Base-by-base conservation (phyloP, 2,329 filamentous ascomycete species). In the Mycosphaerella sp. region DNA sequence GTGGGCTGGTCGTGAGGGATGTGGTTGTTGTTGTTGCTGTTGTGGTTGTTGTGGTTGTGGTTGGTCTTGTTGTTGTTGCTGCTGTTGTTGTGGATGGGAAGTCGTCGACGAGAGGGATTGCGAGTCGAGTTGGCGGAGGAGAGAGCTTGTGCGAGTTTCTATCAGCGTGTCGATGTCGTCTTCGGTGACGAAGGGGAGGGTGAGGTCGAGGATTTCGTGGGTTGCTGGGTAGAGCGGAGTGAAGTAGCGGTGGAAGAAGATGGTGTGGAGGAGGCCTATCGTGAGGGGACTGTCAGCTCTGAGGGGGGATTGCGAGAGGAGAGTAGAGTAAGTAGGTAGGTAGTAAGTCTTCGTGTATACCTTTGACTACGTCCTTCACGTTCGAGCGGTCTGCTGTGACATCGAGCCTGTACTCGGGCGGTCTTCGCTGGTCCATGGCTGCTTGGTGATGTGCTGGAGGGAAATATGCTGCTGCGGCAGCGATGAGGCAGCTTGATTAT, bases 191-290 rank as follows among this genome's bases (percentile, higher is more conserved):
- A 87, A 87, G 45, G 93, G 90, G 25, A 97, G 81, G 30, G 89
- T 90, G 55, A 95, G 79, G 71, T 95, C 90, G 59, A 96, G 84
- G 57, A 96, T 83, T 66, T 96, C 90, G 72, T 89, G 85, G 57
- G 88, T 89, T 57, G 82, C 80, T 5, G 93, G 91, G 37, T 81
- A 76, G 62, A 96, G 80, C 52, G 88, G 84, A 51, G 89, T 89
- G 76, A 97, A 96, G 80, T 91, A 95, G 66, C 93, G 86, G 75
- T 96, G 90, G 79, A 97, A 97, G 81, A 97, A 98, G 70, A 97
- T 96, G 44, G 90, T 94, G 70, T 96, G 90, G 44, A 97, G 80
- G 68, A 96, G 87, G 58, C 87, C 91, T 95, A 44, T 1, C n/a
- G 7, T 17, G 12, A 40, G 12, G 14, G n/a, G 18, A 8, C 35